Evolutionary conservation across 2,329 filamentous ascomycete species (phyloP), one percentile per base, ranked within the genome.

Genomic region (Penicillium sp.): DNA sequence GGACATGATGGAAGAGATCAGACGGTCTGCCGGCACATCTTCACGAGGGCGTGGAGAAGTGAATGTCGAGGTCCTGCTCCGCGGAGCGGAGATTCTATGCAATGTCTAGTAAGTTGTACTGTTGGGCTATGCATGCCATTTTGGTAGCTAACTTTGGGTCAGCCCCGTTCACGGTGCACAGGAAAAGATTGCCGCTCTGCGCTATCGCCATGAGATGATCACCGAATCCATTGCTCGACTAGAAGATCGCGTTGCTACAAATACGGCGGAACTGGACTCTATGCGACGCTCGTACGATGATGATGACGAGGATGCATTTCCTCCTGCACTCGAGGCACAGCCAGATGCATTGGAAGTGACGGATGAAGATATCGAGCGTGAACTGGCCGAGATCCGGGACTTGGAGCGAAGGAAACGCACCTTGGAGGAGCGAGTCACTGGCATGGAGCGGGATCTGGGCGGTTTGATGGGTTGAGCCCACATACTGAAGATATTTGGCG

Each of bases 1-100:
- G 0, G 87, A 95, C 56, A 80, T 97, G 66, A 89, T 95, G 66
- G 83, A 87, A 37, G 80, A 86, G 65, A 89, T 96, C 39, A 76
- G 81, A 47, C 75, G 76, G 48, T 80, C 78, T 4, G 77, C 73
- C 53, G 80, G 69, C 52, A 78, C 76, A 39, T 79, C 78, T 37
- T 73, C 71, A 34, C 75, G 71, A 29, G 70, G 73, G 7, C 74
- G 74, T 24, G 85, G 84, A 8, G 89, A 94, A 20, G 77, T 96
- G 2, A 88, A 97, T 66, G 83, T 97, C 3, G 87, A 95, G 60
- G 77, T 95, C 1, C 72, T 98, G 24, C 76, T 98, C 18, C 77
- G 80, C 43, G 90, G 91, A 0, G 91, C 90, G 0, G 89, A 96
- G 74, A 95, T 89, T 74, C 78, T 97, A 24, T 90, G 89, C 58